phyloP scores from a whole-genome alignment of 805 yeast genomes.

The Wickerhamiella hasegawae region DNA sequence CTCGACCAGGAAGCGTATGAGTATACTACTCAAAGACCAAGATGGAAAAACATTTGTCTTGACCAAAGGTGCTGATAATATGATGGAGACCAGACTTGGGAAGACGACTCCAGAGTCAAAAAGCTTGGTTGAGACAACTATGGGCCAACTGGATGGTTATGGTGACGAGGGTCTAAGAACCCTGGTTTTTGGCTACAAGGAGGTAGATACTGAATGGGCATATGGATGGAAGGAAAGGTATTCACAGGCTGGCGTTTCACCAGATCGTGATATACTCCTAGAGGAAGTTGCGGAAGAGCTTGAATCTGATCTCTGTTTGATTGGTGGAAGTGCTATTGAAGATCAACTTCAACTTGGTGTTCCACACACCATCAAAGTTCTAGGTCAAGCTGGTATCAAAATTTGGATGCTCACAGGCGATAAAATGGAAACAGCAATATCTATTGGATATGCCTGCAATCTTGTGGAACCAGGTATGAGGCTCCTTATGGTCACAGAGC shows the following conservation, averaged over 20 bases:
- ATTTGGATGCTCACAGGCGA: conserved; percentile 78
- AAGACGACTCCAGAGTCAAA: conserved; percentile 27
- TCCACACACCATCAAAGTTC: conserved; percentile 51
- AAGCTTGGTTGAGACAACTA: conserved; percentile 30
- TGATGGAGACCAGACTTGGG: conserved; percentile 56
- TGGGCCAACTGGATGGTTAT: conserved; percentile 46
- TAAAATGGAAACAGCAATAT: conserved; percentile 69
- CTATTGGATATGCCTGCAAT: conserved; percentile 68
- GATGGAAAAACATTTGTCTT: conserved; percentile 29
- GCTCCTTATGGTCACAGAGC: conserved; percentile 27
- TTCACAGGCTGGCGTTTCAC: conserved; percentile 33
- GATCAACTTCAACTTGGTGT: conserved; percentile 68
- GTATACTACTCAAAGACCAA: conserved; percentile 41
- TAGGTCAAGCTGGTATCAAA: conserved; percentile 60
- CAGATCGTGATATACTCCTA: conserved; percentile 42
- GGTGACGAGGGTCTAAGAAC: conserved; percentile 65
- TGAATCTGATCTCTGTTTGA: conserved; percentile 37
- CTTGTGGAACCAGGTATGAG: conserved; percentile 54
- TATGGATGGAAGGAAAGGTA: conserved; percentile 39
- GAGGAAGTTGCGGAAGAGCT: conserved; percentile 41
- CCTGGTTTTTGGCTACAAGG: conserved; percentile 49
- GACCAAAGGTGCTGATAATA: conserved; percentile 77
- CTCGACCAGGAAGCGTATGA: conserved; percentile 65
- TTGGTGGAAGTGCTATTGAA: conserved; percentile 75
- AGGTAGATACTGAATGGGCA: conserved; percentile 31